Evolutionary conservation across 164 flowering plant species (phyloP), one percentile per base, ranked within the genome.

Genomic region (Vitis cinerea): DNA sequence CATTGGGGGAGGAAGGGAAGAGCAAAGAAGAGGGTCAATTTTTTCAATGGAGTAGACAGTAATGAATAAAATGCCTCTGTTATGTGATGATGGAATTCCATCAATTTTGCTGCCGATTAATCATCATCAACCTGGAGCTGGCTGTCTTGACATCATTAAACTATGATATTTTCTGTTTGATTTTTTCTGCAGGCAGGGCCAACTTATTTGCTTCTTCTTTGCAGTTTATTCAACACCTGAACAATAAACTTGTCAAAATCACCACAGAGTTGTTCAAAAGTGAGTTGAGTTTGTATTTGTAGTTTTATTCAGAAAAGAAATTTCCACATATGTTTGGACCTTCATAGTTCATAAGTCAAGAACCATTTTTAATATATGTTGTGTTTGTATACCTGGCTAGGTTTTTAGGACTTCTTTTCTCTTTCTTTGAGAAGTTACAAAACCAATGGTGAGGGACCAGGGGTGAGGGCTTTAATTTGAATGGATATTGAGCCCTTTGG

Each of bases 21-120:
- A 51, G 74, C 80, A 48, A 74, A 74, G 64, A 80, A 74, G 74
- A 80, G 82, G 71, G 76, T 56, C 14, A 64, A 64, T 50, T 80
- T 80, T 37, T 65, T 74, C 64, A 8, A 64, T 68, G 15, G 75
- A 79, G 59, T 67, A 70, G 51, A 70, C 72, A 3, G 4, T 51
- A 54, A 16, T 54, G 47, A 59, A 64, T 62, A 70, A 66, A 0
- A 27, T 14, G 2, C 30, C 10, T 48, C 29, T 44, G 52, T 61
- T 60, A 37, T 37, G 44, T 37, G 44, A 37, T 23, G 27, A 23
- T 23, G 7, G 44, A 10, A 50, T 50, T 50, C 53, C 3, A 8
- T 50, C 53, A 50, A 50, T 13, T 10, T 50, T 50, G 53, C 53
- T 50, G 53, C 53, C 53, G 6, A 50, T 50, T 13, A 50, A 13